Conservation (phyloP, 2,329 filamentous ascomycete species). For the Malbranchea cinnamomea region DNA sequence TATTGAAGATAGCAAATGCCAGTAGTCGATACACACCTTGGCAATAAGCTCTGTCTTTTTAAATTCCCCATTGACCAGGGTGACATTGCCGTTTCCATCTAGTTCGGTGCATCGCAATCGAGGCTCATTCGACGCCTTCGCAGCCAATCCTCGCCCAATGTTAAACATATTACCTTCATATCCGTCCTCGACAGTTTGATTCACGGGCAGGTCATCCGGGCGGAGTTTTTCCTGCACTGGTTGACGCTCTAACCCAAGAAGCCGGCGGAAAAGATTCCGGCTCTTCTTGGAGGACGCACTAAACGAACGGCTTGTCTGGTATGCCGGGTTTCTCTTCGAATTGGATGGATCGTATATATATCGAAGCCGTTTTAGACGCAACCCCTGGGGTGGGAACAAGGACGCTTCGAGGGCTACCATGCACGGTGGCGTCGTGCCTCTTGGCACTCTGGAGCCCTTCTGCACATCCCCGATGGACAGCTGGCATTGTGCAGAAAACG, state of each 20-base stretch:
- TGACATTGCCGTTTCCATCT: slow-evolving; percentile 81
- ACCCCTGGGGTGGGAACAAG: slow-evolving; percentile 14
- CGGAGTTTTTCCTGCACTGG: slow-evolving; percentile 29
- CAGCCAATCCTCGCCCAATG: slow-evolving; percentile 52
- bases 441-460: too few relatives aligned
- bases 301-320: slow-evolving; percentile 8
- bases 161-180: slow-evolving; percentile 49
- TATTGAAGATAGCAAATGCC: slow-evolving; percentile 1
- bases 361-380: too few relatives aligned
- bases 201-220: slow-evolving; percentile 43
- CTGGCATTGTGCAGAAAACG: too few relatives aligned
- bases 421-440: too few relatives aligned
- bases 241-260: slow-evolving; percentile 21
- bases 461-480: too few relatives aligned
- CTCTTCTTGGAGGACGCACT: slow-evolving; percentile 17
- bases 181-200: slow-evolving; percentile 42
- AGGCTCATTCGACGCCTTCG: slow-evolving; percentile 69
- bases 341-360: slow-evolving; percentile 8
- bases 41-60: slow-evolving; percentile 96
- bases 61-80: slow-evolving; percentile 86
- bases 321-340: slow-evolving; percentile 3
- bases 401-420: slow-evolving; percentile 17
- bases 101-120: slow-evolving; percentile 88
- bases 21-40: slow-evolving; percentile 43
- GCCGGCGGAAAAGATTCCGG: slow-evolving; percentile 21